Evolutionary conservation across 169 alveolate species (phyloP), one percentile per base, ranked within the genome.

Genomic region (Plasmodium adleri): DNA sequence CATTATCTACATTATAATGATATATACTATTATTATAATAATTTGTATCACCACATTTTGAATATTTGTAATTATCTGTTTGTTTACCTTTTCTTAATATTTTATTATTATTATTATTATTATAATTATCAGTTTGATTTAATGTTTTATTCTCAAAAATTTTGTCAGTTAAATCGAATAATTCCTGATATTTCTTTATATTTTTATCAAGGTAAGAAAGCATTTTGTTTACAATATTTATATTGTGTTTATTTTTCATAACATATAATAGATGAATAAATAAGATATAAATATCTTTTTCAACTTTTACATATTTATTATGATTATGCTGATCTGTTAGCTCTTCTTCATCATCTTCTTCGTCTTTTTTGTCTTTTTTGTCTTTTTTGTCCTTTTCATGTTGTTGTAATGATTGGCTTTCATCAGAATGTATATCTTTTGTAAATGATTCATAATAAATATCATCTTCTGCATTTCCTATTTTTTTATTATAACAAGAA

Each of bases 201-300:
- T 86, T 86, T 24, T 86, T 70, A 32, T 86, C 76, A 80, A 86
- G 71, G 50, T 86, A 66, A n/a, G 74, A 43, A 10, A 86, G 43
- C 92, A 86, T 86, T 32, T 86, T 72, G 28, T 66, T 86, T 24
- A 86, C 58, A 7, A 86, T 86, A 39, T 86, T 86, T 39, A 72
- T 72, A 58, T 86, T 62, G 20, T 86, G 87, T 39, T 86, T 86
- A 26, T 72, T 86, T 56, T 86, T 86, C 54, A 70, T 45, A n/a
- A 72, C 86, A 54, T 59, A 72, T 2, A 86, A 28, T 24, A 86
- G 20, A 67, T 86, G 76, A 71, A 86, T 72, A 49, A 86, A 86
- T 15, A 86, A 52, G 4, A 20, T 58, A 58, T 62, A 62, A 1
- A 86, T 26, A 60, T 62, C 20, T 86, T 70, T 60, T 64, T 60